Conservation (phyloP, 768 basidiomycete species). For the Suillus ampliporus region DNA sequence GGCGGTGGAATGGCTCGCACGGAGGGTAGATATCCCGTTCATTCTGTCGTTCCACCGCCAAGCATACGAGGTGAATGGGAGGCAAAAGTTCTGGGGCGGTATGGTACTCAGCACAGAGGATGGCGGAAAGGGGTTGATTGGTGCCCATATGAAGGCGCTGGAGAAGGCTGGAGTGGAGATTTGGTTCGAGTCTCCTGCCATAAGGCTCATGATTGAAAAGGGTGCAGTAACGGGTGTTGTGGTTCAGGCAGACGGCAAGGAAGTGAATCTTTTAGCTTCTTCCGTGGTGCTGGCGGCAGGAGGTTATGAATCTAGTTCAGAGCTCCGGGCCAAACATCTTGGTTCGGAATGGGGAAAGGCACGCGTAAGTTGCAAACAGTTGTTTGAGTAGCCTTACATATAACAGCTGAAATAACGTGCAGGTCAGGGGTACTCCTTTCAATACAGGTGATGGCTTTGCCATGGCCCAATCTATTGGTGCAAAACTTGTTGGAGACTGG, state of each 20-base stretch:
- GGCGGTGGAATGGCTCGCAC: constrained; percentile 61
- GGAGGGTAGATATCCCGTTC: constrained; percentile 57
- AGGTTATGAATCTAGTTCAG: constrained; percentile 64
- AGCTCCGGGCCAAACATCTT: constrained; percentile 57
- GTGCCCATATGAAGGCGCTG: constrained; percentile 57
- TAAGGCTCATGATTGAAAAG: constrained; percentile 38
- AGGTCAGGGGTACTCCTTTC: constrained; percentile 76
- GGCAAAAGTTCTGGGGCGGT: constrained; percentile 75
- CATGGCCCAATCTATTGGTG: constrained; percentile 56
- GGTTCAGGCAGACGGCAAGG: constrained; percentile 45
- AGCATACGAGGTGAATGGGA: constrained; percentile 66
- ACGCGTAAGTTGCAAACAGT: constrained; percentile 42
- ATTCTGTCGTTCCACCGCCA: constrained; percentile 66
- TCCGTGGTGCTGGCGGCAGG: constrained; percentile 69
- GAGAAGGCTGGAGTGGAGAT: constrained; percentile 54
- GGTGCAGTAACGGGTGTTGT: constrained; percentile 52
- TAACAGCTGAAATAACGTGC: constrained; percentile 2
- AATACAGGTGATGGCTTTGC: constrained; percentile 71
- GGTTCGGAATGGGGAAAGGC: constrained; percentile 65
- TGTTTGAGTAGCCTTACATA: neutral
- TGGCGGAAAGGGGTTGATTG: constrained; percentile 72
- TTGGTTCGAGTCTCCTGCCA: constrained; percentile 61
- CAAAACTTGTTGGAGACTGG: constrained; percentile 69
- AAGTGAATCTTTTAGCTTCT: constrained; percentile 42
- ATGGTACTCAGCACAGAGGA: constrained; percentile 64